Conservation (phyloP, 2,329 filamentous ascomycete genomes). For the Zasmidium citrigriseum region DNA sequence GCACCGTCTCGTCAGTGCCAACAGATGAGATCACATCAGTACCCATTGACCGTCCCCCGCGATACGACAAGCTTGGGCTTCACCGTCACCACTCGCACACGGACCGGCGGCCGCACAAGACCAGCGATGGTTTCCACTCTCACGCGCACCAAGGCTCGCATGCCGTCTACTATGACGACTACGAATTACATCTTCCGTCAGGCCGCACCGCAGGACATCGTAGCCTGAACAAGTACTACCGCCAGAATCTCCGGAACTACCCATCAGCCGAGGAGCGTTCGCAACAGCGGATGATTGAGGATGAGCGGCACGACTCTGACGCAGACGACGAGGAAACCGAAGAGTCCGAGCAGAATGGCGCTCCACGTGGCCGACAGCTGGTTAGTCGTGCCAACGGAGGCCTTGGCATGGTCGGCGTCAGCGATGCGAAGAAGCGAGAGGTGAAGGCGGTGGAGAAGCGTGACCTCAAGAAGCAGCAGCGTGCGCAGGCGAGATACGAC, state of each 20-base stretch:
- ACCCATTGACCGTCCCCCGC: slow-evolving; percentile 70
- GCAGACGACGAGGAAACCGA: slow-evolving; percentile 40
- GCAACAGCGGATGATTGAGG: slow-evolving; percentile 63
- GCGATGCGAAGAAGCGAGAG: slow-evolving; percentile 71
- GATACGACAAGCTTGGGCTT: slow-evolving; percentile 70
- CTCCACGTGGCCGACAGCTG: slow-evolving; percentile 40
- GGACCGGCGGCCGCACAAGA: slow-evolving; percentile 71
- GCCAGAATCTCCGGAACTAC: slow-evolving; percentile 87
- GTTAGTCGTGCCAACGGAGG: slow-evolving; percentile 71
- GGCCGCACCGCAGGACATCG: slow-evolving; percentile 89
- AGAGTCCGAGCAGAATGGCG: slow-evolving; percentile 24
- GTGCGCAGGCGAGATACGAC: slow-evolving; percentile 55
- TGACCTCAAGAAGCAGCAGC: slow-evolving; percentile 64
- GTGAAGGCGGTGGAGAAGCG: slow-evolving; percentile 68
- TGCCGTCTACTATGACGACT: slow-evolving; percentile 86
- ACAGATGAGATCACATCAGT: slow-evolving; percentile 81
- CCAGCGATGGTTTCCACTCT: slow-evolving; percentile 77
- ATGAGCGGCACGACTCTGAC: slow-evolving; percentile 46
- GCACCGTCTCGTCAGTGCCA: slow-evolving; percentile 77
- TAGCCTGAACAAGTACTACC: slow-evolving; percentile 82
- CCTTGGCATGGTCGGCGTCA: slow-evolving; percentile 74
- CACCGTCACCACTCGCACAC: slow-evolving; percentile 72
- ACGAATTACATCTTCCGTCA: slow-evolving; percentile 88
- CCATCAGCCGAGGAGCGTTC: slow-evolving; percentile 76
- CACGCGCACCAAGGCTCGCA: slow-evolving; percentile 73